Evolutionary conservation across 1,284 basidiomycete genomes (phyloP).

Genomic region (Apiotrichum mycotoxinovorans): DNA sequence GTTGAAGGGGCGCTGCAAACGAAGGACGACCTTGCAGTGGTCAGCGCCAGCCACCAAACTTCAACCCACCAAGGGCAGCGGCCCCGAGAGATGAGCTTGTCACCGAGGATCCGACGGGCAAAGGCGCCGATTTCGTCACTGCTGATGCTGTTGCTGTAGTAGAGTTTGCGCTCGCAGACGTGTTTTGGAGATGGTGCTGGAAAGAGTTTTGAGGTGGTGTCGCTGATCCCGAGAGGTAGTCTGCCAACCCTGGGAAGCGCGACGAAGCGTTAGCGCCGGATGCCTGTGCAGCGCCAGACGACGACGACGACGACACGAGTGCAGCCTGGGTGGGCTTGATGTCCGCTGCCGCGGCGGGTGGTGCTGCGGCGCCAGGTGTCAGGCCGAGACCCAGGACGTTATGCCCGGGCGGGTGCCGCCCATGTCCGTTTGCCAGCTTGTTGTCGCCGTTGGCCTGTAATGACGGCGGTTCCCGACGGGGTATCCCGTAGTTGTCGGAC

Average conservation of each 20-base stretch:
- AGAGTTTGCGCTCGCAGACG: not conserved
- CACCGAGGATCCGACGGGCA: not conserved
- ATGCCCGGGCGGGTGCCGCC: not conserved
- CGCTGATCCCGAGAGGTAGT: slow-evolving; percentile 27
- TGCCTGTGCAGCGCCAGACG: not conserved
- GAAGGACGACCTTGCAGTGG: slow-evolving; percentile 2
- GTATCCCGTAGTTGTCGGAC: slow-evolving; percentile 2
- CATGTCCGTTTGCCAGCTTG: slow-evolving; percentile 9
- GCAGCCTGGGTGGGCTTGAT: not conserved
- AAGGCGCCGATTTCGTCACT: not conserved
- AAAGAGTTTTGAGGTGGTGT: slow-evolving; percentile 19
- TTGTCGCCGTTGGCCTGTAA: slow-evolving; percentile 10
- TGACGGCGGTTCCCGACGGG: not conserved
- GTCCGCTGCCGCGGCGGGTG: not conserved
- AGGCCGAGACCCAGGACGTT: not conserved
- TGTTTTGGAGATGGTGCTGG: slow-evolving; percentile 15
- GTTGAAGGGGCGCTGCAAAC: slow-evolving; percentile 4
- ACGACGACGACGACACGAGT: not conserved
- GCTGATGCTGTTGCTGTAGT: not conserved
- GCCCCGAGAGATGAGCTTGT: not conserved
- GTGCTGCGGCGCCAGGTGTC: not conserved
- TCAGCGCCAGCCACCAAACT: not conserved
- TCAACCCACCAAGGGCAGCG: not conserved
- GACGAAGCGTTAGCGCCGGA: slow-evolving; percentile 9
- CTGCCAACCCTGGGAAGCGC: slow-evolving; percentile 29